Evolutionary conservation across 257 asterid species (phyloP).

Genomic region (Solanum verrucosum): DNA sequence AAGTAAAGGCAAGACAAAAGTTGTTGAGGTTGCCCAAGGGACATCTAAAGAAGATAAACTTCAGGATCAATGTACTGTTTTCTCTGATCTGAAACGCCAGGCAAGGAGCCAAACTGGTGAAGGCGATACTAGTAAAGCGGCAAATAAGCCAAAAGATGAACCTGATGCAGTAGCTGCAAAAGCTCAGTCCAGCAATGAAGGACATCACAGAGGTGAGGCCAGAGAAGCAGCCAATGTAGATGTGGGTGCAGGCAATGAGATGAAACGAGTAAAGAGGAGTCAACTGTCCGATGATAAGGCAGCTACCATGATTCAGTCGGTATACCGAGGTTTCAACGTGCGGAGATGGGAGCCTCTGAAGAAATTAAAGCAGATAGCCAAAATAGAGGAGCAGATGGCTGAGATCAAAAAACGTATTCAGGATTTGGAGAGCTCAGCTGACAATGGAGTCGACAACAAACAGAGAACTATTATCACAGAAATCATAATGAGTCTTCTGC

Average conservation of each 20-base stretch:
- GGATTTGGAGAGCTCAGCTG: conserved; percentile 30
- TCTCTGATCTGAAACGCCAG: background rate
- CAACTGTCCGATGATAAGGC: conserved; percentile 46
- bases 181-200: conserved; percentile 12
- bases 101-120: background rate
- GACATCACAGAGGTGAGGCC: conserved; percentile 2
- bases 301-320: conserved; percentile 55
- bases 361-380: conserved; percentile 52
- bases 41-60: background rate
- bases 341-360: conserved; percentile 57
- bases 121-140: background rate
- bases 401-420: conserved; percentile 27
- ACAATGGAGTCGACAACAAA: conserved; percentile 16
- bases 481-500: conserved; percentile 52
- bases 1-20: conserved; percentile 11
- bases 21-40: conserved; percentile 30
- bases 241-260: conserved; percentile 1
- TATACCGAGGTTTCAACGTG: conserved; percentile 54
- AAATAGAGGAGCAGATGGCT: conserved; percentile 30
- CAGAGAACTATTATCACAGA: conserved; percentile 32
- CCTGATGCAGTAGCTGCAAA: background rate
- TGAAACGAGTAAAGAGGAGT: background rate
- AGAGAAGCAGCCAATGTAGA: conserved; percentile 2
- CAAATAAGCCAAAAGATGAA: background rate
- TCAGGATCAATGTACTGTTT: background rate